Base-by-base conservation (phyloP, 2,329 filamentous ascomycete genomes). In the Epichloe uncinata region DNA sequence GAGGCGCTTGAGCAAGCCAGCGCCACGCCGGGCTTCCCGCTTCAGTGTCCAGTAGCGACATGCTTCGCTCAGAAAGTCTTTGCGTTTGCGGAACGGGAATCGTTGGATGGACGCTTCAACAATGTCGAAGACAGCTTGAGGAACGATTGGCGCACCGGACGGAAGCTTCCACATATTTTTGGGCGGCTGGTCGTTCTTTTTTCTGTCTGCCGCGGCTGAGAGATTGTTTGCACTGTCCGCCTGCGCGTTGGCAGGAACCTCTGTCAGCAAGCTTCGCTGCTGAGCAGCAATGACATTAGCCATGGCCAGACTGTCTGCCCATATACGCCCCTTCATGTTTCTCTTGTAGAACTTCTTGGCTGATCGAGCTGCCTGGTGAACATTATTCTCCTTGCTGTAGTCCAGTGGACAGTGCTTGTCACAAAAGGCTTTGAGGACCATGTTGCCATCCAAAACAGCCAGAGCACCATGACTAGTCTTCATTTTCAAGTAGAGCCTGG, bases 31-130 rank as follows among this genome's bases (percentile, higher is more conserved):
- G 54, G 91, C 87, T 66, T 98, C 93, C 50, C 93, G 81, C 70
- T 98, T 98, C 55, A 98, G 68, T 0, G 93, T 97, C 93, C 93
- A 98, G 68, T 97, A 98, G 58, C 88, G 89, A 69, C 91, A 97
- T 2, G 87, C 87, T 65, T 96, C 91, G 51, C 88, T 84, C 2
- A 94, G 83, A 64, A 88, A 98, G 53, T 96, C 90, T 62, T 94
- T 95, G 48, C 89, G 81, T 63, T 93, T 94, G 33, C 85, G 81
- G 51, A 81, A 71, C 36, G 80, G 79, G 63, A 97, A 97, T 45
- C 87, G 82, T 54, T 84, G 79, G 35, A 98, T 75, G 0, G 90
- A 87, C 42, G 80, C 79, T 58, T 95, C 87, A 20, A 98, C 87
- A 30, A 84, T 82, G 56, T 91, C 85, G 54, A 89, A 89, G 3